Evolutionary conservation across 176 grass and related monocot genomes (phyloP), one percentile per base, ranked within the genome.

Genomic region (Coix lacrymajobi): DNA sequence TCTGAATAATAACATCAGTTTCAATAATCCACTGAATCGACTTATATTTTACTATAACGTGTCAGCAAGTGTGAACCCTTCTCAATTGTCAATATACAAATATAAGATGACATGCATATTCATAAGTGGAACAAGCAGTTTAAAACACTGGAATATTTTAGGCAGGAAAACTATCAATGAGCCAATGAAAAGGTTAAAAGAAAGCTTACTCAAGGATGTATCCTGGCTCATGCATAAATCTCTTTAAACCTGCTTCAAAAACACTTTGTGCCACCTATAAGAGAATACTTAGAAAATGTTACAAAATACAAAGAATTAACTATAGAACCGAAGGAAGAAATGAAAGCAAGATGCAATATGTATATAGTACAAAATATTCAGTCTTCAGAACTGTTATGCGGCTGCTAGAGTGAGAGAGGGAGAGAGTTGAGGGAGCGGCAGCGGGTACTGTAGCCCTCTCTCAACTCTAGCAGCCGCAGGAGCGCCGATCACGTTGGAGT

Each of bases 171-270:
- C 19, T 70, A 68, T 61, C 25, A 56, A 16, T 68, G 44, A 73
- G 33, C 11, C 33, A 29, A 68, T 10, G 60, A 51, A 49, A 71
- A 6, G 30, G 8, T 66, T 45, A 45, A 34, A 71, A 69, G 20
- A 84, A 76, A 62, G 90, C 92, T 90, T 88, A 98, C 92, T 98
- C 92, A 52, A 95, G 92, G 48, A 98, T 89, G 31, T 95, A 95
- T 84, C 88, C 89, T 60, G 96, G 92, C 32, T 98, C 92, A 74
- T 95, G 87, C 87, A 95, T 95, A 87, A 98, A 98, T 88, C 65
- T 83, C 87, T 95, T 98, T 79, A 98, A 70, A 79, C 96, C 96
- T 89, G 87, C 92, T 86, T 98, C 96, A 90, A 95, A 98, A 85
- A 98, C 89, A 91, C 60, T 98, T 81, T 98, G 96, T 28, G 96